Conservation (phyloP, 2,329 filamentous ascomycete genomes). For the Xylariaceae sp. region DNA sequence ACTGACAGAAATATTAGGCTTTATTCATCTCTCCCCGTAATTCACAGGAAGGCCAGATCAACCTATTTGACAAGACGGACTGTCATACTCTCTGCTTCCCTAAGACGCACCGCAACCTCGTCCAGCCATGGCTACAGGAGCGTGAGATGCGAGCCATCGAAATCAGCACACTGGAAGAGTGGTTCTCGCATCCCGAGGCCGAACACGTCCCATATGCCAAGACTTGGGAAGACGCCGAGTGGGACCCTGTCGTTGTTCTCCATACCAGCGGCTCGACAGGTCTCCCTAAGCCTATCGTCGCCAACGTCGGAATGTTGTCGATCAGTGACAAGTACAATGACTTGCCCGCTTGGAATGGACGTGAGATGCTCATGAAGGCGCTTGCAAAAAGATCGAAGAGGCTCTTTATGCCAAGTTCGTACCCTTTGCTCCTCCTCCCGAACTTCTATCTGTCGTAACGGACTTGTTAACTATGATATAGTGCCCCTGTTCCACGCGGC, state of each 20-base stretch:
- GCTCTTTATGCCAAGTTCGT: constrained; percentile 28
- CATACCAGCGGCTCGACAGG: constrained; percentile 47
- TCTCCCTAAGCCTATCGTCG: constrained; percentile 43
- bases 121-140: constrained; percentile 36
- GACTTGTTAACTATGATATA: constrained; percentile 7
- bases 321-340: constrained; percentile 31
- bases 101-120: constrained; percentile 24
- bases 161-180: constrained; percentile 30
- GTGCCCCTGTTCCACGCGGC: constrained; percentile 30
- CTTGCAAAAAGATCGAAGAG: constrained; percentile 13
- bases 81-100: constrained; percentile 39
- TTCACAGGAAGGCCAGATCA: constrained; percentile 41
- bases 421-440: neutral
- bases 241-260: constrained; percentile 39
- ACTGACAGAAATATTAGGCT: constrained; percentile 23
- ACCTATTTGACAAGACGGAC: constrained; percentile 41
- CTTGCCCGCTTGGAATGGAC: constrained; percentile 23
- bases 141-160: constrained; percentile 37
- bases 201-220: constrained; percentile 37
- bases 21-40: constrained; percentile 46
- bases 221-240: constrained; percentile 39
- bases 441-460: neutral
- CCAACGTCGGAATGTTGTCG: constrained; percentile 36
- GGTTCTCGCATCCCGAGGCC: constrained; percentile 35
- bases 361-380: constrained; percentile 14